phyloP scores from a whole-genome alignment of 306 rosid genomes.

The Betula pendula region DNA sequence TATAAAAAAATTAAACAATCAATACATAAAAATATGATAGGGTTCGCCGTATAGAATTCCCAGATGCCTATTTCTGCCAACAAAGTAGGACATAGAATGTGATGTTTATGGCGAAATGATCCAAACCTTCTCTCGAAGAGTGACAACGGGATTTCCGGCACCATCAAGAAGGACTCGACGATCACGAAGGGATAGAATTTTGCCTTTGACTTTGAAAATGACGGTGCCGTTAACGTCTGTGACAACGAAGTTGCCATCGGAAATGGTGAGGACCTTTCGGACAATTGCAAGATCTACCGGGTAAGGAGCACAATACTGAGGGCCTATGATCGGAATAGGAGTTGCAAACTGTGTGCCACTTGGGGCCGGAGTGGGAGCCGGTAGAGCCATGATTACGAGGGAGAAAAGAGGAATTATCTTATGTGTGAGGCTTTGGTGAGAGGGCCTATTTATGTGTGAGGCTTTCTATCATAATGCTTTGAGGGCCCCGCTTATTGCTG shows the following conservation, averaged over 20 bases:
- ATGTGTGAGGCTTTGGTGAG: not conserved
- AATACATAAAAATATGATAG: too few species aligned
- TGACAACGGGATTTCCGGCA: slow-evolving; percentile 39
- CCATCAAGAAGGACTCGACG: slow-evolving; percentile 47
- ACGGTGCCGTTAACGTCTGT: slow-evolving; percentile 47
- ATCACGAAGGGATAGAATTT: slow-evolving; percentile 22
- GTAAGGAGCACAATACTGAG: slow-evolving; percentile 45
- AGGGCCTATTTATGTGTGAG: not conserved
- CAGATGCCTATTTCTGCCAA: too few species aligned
- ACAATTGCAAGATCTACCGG: slow-evolving; percentile 42
- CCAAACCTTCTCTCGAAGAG: slow-evolving; percentile 41
- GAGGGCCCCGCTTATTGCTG: too few species aligned
- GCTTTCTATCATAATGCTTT: not conserved
- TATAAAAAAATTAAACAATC: too few species aligned
- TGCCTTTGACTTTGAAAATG: slow-evolving; percentile 45
- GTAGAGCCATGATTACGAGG: not conserved
- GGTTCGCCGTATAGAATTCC: too few species aligned
- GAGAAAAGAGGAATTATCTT: not conserved
- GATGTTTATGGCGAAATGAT: not conserved
- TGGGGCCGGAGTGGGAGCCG: not conserved
- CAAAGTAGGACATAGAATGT: too few species aligned
- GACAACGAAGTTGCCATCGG: slow-evolving; percentile 42
- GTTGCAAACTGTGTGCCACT: not conserved
- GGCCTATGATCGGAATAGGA: slow-evolving; percentile 32
- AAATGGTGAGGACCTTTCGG: slow-evolving; percentile 33